Conservation (phyloP, 2,329 filamentous ascomycete species). For the Botrytis aclada region DNA sequence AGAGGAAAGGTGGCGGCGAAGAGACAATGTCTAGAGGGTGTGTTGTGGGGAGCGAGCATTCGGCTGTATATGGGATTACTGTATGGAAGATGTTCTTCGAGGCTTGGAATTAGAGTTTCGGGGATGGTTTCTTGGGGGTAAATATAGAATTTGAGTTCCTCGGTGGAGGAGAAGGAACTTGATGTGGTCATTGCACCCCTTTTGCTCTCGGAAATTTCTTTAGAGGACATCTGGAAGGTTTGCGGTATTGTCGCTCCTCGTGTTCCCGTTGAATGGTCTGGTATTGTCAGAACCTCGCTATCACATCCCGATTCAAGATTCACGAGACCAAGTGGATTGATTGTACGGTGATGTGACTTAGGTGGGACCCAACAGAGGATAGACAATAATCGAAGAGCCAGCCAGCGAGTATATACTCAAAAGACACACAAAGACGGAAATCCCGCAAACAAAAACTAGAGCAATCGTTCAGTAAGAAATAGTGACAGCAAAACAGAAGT, state of each 20-base stretch:
- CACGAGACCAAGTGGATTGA: not conserved
- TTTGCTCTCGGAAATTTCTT: not conserved
- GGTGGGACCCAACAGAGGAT: not conserved
- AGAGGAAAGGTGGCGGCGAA: constrained; percentile 35
- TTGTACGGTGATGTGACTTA: not conserved
- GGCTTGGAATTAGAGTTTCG: constrained; percentile 27
- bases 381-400: not conserved
- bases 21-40: constrained; percentile 31
- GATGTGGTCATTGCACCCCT: not conserved
- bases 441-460: not conserved
- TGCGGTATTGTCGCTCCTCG: not conserved
- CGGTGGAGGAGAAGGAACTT: not conserved
- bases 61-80: constrained; percentile 35
- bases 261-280: not conserved
- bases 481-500: not conserved
- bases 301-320: not conserved
- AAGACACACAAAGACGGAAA: not conserved
- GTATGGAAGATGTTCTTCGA: constrained; percentile 31
- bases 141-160: constrained; percentile 20
- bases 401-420: not conserved
- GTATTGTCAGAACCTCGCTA: not conserved
- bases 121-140: constrained; percentile 27
- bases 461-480: not conserved
- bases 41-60: constrained; percentile 34
- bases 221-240: not conserved